phyloP scores from a whole-genome alignment of 2,329 filamentous ascomycete genomes.

The Pseudogymnoascus sp. region DNA sequence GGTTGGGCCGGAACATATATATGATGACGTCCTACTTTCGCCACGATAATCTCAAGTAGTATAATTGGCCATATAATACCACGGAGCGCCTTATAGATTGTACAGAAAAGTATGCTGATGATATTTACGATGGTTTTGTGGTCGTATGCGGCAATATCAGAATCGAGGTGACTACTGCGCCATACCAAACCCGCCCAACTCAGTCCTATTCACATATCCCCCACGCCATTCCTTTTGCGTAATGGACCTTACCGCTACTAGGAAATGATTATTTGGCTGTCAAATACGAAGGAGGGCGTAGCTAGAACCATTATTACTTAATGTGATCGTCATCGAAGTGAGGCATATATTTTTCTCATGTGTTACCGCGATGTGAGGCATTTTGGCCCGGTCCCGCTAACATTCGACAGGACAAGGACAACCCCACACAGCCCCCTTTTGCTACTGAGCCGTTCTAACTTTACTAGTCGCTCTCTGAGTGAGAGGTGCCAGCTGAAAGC shows the following conservation, averaged over 20 bases:
- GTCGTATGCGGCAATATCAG: too few species aligned
- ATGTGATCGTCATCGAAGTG: constrained; percentile 10
- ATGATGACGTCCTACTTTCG: too few species aligned
- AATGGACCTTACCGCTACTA: neutral
- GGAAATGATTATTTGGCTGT: neutral
- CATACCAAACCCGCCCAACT: neutral
- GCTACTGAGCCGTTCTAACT: neutral
- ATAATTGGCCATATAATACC: too few species aligned
- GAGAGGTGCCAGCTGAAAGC: neutral
- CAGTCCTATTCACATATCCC: neutral
- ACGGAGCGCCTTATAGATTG: too few species aligned
- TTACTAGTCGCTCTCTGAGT: neutral
- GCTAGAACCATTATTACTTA: neutral
- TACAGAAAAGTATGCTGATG: too few species aligned
- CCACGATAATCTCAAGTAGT: too few species aligned
- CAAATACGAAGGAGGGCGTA: neutral
- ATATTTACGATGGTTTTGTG: too few species aligned
- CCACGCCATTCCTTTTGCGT: neutral
- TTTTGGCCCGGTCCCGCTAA: neutral
- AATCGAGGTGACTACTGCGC: too few species aligned
- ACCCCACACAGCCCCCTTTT: neutral
- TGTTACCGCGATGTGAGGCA: neutral
- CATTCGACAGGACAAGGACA: neutral
- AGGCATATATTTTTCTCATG: constrained; percentile 6
- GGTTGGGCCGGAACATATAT: too few species aligned